These are phyloP conservation scores for Westerdykella aurantiaca DNA, from an alignment of 2,329 filamentous ascomycete species.

Conservation along the genomic window DNA sequence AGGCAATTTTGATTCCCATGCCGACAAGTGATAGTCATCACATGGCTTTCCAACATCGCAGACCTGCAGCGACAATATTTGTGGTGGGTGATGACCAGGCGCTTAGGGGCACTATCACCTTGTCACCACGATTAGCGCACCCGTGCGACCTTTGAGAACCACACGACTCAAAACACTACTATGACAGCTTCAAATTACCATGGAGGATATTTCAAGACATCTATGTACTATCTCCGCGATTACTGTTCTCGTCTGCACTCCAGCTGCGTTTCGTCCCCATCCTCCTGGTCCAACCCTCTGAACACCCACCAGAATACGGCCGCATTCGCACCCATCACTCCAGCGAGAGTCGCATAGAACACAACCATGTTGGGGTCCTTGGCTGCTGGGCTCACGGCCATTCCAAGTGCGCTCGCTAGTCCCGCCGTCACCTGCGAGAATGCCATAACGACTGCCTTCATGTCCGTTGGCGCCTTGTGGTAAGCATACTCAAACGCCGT, in stretches of 20 bases:
- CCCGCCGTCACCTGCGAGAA: slow-evolving; percentile 19
- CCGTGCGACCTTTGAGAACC: too few relatives aligned
- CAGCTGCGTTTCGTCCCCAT: slow-evolving; percentile 3
- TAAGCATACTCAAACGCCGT: slow-evolving; percentile 40
- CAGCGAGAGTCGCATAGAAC: slow-evolving; percentile 8
- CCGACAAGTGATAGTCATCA: too few relatives aligned
- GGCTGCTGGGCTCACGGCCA: slow-evolving; percentile 23
- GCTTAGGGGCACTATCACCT: too few relatives aligned
- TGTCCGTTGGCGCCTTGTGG: slow-evolving; percentile 35
- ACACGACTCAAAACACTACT: too few relatives aligned
- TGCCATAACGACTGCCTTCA: slow-evolving; percentile 30
- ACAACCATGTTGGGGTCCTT: slow-evolving; percentile 11
- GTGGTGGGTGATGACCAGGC: too few relatives aligned
- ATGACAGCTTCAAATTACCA: too few relatives aligned
- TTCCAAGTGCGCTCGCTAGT: slow-evolving; percentile 19
- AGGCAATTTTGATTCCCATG: background rate
- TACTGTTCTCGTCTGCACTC: background rate
- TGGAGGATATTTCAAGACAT: too few relatives aligned
- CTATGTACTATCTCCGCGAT: background rate
- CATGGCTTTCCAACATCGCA: too few relatives aligned
- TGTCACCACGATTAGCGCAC: too few relatives aligned
- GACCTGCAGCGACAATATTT: too few relatives aligned
- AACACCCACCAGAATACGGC: slow-evolving; percentile 8
- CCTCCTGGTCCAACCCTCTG: slow-evolving; percentile 3
- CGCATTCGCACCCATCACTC: slow-evolving; percentile 4